Evolutionary conservation across 805 yeast genomes (phyloP).

Genomic region (Lachancea lanzarotensis): DNA sequence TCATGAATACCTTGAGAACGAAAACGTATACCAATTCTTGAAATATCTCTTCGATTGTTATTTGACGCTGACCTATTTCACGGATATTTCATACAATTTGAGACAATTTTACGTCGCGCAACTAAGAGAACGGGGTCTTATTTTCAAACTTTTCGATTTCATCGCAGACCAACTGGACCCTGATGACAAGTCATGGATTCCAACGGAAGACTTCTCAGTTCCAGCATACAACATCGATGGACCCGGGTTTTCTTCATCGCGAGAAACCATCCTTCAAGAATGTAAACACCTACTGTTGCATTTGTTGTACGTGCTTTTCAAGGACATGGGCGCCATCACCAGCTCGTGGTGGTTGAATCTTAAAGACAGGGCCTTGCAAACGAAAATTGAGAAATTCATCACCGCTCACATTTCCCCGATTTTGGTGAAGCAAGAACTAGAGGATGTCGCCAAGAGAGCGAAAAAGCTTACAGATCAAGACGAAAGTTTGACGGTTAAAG

Average conservation of each 20-base stretch:
- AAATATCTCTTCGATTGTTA: constrained; percentile 64
- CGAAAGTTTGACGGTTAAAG: constrained; percentile 46
- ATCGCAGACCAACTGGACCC: constrained; percentile 49
- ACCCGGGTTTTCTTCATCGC: constrained; percentile 19
- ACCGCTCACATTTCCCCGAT: constrained; percentile 55
- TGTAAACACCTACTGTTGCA: constrained; percentile 26
- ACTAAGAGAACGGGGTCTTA: constrained; percentile 42
- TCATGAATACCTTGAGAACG: constrained; percentile 36
- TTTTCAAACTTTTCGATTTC: constrained; percentile 46
- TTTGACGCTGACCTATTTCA: constrained; percentile 54
- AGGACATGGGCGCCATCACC: constrained; percentile 28
- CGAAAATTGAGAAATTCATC: constrained; percentile 56
- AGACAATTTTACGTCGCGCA: constrained; percentile 55
- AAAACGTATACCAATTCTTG: constrained; percentile 33
- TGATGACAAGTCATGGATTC: constrained; percentile 24
- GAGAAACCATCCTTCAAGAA: constrained; percentile 24
- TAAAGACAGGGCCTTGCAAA: constrained; percentile 59
- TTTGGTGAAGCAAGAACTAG: constrained; percentile 52
- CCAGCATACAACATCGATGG: constrained; percentile 16
- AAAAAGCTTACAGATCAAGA: constrained; percentile 30
- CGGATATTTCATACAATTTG: constrained; percentile 57
- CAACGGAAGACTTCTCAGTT: constrained; percentile 21
- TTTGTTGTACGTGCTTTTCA: constrained; percentile 23
- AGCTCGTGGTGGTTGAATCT: constrained; percentile 62
- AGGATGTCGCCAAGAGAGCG: constrained; percentile 41